Conservation (phyloP, 495 filamentous ascomycete species). For the Corynascus novoguineensis region DNA sequence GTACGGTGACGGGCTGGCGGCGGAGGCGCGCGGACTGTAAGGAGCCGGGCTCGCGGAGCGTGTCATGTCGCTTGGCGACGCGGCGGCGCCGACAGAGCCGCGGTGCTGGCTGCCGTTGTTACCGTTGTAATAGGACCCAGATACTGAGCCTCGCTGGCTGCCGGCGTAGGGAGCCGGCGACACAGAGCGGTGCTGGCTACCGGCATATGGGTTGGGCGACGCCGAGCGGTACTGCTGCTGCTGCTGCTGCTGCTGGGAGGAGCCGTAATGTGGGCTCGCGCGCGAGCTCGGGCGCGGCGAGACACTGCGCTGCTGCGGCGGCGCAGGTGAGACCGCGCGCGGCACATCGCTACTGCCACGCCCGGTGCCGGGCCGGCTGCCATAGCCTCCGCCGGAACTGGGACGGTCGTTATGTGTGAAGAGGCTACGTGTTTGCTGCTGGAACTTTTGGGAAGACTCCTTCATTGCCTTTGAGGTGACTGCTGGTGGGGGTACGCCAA, state of each 20-base stretch:
- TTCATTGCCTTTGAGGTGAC: constrained; percentile 92
- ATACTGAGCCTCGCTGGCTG: constrained; percentile 46
- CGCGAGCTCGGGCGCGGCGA: constrained; percentile 47
- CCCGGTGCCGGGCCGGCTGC: constrained; percentile 37
- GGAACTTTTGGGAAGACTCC: constrained; percentile 80
- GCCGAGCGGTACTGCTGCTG: constrained; percentile 30
- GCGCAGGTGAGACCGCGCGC: constrained; percentile 46
- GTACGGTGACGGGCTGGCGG: background rate
- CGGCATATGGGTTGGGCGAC: constrained; percentile 49
- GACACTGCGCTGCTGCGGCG: constrained; percentile 43
- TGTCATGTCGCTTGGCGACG: constrained; percentile 32
- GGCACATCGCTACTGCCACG: constrained; percentile 39
- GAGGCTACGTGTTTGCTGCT: constrained; percentile 75
- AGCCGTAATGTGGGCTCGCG: constrained; percentile 29
- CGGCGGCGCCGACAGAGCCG: background rate
- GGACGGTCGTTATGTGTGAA: constrained; percentile 49
- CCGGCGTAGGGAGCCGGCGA: constrained; percentile 50
- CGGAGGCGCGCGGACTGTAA: background rate
- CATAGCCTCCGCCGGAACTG: constrained; percentile 27
- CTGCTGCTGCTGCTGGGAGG: background rate
- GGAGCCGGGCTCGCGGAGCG: constrained; percentile 55
- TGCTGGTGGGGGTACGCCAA: constrained; percentile 86
- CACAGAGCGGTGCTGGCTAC: constrained; percentile 37
- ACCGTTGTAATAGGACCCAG: constrained; percentile 50
- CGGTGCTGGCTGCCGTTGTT: constrained; percentile 43